Percentiles rank a stretch among this genome's conserved stretches.
Evolutionary conservation across 2,329 filamentous ascomycete genomes (phyloP).

Genomic region (Xylaria hypoxylon): DNA sequence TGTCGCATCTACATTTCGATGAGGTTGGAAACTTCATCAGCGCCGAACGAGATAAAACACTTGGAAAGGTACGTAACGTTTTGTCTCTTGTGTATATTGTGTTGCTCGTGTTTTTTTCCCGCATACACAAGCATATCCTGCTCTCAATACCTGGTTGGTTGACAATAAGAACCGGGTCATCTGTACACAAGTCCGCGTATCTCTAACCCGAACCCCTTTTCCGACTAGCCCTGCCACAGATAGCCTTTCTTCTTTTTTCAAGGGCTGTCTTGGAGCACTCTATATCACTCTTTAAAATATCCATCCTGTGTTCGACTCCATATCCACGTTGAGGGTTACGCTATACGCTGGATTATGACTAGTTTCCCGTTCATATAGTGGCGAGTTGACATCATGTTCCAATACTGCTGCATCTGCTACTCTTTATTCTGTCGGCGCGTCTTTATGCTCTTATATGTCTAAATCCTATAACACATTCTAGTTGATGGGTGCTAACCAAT

Average conservation of each 20-base stretch:
- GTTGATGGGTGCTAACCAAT: slow-evolving; percentile 14
- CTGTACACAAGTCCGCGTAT: not conserved
- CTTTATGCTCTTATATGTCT: not conserved
- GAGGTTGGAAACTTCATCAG: slow-evolving; percentile 85
- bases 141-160: not conserved
- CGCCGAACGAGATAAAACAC: slow-evolving; percentile 86
- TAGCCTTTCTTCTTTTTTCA: not conserved
- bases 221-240: not conserved
- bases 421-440: not conserved
- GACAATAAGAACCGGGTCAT: not conserved
- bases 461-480: not conserved
- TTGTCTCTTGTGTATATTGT: slow-evolving; percentile 42
- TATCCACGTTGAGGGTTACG: not conserved
- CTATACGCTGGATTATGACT: not conserved
- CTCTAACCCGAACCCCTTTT: not conserved
- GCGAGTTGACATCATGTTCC: not conserved
- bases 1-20: slow-evolving; percentile 84
- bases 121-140: not conserved
- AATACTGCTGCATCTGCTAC: not conserved
- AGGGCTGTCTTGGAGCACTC: not conserved
- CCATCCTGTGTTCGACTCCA: not conserved
- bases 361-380: not conserved
- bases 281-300: not conserved
- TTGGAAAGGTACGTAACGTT: slow-evolving; percentile 74
- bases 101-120: not conserved